Evolutionary conservation across 345 rosid species (phyloP).

Genomic region (Populus euphratica): DNA sequence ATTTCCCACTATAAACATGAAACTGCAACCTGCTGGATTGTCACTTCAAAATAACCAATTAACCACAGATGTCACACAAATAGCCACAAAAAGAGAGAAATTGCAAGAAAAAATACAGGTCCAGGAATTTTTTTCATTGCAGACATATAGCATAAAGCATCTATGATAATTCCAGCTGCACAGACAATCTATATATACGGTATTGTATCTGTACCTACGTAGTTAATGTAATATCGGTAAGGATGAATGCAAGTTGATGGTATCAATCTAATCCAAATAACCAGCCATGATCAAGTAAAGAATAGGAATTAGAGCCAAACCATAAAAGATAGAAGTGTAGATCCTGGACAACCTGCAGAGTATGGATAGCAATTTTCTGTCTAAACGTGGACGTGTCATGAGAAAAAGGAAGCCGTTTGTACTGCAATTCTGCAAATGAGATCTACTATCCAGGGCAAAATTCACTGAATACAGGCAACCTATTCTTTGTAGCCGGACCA

Average conservation of each 20-base stretch:
- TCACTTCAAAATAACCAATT: background rate
- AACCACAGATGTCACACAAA: background rate
- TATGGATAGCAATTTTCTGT: background rate
- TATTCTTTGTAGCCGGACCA: constrained; percentile 29
- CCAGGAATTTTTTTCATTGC: background rate
- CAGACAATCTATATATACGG: background rate
- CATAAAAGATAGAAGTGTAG: background rate
- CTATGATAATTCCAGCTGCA: background rate
- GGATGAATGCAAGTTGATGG: background rate
- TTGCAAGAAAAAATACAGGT: background rate
- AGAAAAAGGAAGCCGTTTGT: background rate
- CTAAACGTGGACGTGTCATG: background rate
- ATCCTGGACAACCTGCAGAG: background rate
- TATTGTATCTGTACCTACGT: background rate
- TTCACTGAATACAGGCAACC: constrained; percentile 38
- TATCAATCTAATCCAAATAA: background rate
- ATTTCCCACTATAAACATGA: too few species aligned
- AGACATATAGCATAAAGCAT: background rate
- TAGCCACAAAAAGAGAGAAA: background rate
- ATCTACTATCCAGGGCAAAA: constrained; percentile 25
- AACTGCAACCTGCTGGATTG: too few species aligned
- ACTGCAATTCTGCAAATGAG: background rate
- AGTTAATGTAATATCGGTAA: background rate
- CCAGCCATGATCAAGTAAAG: background rate
- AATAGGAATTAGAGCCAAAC: background rate